These are phyloP conservation scores for Lactarius hatsudake DNA, from an alignment of 768 basidiomycete species.

Conservation along the genomic window DNA sequence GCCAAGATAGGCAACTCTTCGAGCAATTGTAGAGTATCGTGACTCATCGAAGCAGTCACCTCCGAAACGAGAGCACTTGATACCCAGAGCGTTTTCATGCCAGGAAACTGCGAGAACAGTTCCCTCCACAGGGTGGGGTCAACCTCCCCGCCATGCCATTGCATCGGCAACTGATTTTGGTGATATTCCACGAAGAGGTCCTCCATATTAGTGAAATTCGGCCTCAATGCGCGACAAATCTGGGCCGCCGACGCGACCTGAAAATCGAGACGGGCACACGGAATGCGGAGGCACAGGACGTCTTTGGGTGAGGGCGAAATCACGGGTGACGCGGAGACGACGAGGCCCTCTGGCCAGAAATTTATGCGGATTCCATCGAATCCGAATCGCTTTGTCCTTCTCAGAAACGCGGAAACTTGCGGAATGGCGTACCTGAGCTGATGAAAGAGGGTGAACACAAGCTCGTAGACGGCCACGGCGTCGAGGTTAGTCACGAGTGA, in stretches of 20 bases:
- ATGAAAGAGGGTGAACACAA: constrained; percentile 1
- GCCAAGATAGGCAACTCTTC: neutral
- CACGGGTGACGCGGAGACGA: neutral
- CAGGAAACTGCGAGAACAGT: neutral
- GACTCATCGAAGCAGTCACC: neutral
- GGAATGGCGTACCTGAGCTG: constrained; percentile 7
- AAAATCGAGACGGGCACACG: neutral
- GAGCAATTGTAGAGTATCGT: neutral
- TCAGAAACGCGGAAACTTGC: neutral
- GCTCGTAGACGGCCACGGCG: neutral
- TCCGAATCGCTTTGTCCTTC: neutral
- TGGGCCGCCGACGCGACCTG: constrained; percentile 4
- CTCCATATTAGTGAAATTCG: constrained; percentile 3
- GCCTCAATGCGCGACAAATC: neutral
- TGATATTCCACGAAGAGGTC: constrained; percentile 2
- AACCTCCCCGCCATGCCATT: neutral
- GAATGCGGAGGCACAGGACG: neutral
- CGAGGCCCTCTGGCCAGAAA: neutral
- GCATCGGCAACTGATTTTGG: neutral
- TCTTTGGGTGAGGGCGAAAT: neutral
- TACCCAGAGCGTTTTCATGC: constrained; percentile 11
- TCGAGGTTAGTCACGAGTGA: neutral
- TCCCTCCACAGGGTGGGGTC: neutral
- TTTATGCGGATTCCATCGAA: constrained; percentile 5
- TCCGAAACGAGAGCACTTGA: constrained; percentile 7